Percentiles rank a stretch among this genome's conserved stretches.
Evolutionary conservation across 2,329 filamentous ascomycete genomes (phyloP).

Genomic region (Plectosphaerella sp.): DNA sequence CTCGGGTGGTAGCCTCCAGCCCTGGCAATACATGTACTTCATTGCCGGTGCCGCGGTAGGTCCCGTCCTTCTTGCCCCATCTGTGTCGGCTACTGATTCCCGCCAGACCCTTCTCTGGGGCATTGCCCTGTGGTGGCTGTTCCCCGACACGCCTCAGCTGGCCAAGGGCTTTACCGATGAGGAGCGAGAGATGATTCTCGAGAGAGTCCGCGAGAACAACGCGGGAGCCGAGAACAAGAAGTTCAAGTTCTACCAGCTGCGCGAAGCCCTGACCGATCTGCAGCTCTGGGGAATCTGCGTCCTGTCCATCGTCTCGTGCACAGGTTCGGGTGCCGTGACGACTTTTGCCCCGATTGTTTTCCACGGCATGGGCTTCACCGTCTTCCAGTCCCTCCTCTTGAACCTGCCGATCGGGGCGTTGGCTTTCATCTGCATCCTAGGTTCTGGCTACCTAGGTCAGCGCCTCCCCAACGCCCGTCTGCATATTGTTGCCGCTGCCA

Average conservation of each 20-base stretch:
- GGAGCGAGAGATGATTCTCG: slow-evolving; percentile 17
- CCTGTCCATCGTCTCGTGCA: slow-evolving; percentile 22
- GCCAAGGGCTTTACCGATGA: slow-evolving; percentile 23
- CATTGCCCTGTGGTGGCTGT: slow-evolving; percentile 17
- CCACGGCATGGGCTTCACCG: slow-evolving; percentile 27
- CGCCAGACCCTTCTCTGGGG: slow-evolving; percentile 10
- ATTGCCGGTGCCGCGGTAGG: slow-evolving; percentile 21
- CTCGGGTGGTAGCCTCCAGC: slow-evolving; percentile 15
- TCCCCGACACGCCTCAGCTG: slow-evolving; percentile 21
- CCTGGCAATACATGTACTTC: slow-evolving; percentile 30
- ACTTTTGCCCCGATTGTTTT: slow-evolving; percentile 26
- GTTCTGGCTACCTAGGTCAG: slow-evolving; percentile 21
- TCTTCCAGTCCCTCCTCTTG: slow-evolving; percentile 24
- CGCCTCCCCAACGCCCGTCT: slow-evolving; percentile 15
- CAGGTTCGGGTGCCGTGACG: slow-evolving; percentile 22
- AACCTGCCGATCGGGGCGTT: slow-evolving; percentile 26
- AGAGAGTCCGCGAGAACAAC: slow-evolving; percentile 22
- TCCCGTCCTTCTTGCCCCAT: background rate
- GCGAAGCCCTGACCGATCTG: slow-evolving; percentile 20
- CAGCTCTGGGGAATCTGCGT: slow-evolving; percentile 23
- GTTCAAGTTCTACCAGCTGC: slow-evolving; percentile 20
- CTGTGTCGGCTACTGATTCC: background rate
- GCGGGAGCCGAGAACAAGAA: slow-evolving; percentile 19
- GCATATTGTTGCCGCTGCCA: slow-evolving; percentile 19
- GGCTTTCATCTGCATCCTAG: slow-evolving; percentile 22